phyloP scores from a whole-genome alignment of 805 yeast species.

The Zygotorulaspora florentina region DNA sequence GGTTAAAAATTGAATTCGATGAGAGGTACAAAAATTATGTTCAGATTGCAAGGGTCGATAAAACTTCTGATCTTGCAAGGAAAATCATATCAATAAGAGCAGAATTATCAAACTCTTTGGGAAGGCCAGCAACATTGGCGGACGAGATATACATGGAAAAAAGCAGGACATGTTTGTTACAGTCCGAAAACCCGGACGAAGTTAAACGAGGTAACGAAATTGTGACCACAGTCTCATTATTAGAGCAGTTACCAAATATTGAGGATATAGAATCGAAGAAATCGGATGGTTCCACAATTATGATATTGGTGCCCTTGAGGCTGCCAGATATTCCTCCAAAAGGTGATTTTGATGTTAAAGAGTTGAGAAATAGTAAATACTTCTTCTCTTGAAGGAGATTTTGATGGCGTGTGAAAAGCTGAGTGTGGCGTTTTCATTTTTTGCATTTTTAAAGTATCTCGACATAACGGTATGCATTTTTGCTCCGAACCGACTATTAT shows the following conservation, averaged over 20 bases:
- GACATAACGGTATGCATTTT: background rate
- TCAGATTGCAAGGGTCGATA: conserved; percentile 53
- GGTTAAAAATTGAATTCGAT: conserved; percentile 73
- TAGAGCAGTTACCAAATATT: conserved; percentile 32
- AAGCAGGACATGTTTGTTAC: conserved; percentile 51
- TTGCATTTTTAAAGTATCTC: background rate
- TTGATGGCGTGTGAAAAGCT: background rate
- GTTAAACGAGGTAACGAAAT: conserved; percentile 48
- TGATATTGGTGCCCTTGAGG: conserved; percentile 58
- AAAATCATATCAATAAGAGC: conserved; percentile 48
- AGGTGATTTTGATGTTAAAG: conserved; percentile 79
- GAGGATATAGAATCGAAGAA: conserved; percentile 24
- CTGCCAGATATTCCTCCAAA: conserved; percentile 71
- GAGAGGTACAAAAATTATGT: conserved; percentile 71
- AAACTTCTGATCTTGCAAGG: conserved; percentile 46
- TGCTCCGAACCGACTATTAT: background rate
- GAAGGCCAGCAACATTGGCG: conserved; percentile 54
- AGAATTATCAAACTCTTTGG: conserved; percentile 44
- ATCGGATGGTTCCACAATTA: conserved; percentile 22
- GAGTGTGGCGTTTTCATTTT: background rate
- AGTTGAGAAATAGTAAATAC: conserved; percentile 68
- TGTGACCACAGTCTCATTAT: conserved; percentile 67
- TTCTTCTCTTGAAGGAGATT: conserved; percentile 50
- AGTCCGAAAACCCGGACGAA: conserved; percentile 48
- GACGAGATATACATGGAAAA: conserved; percentile 75